Conservation (phyloP, 768 basidiomycete species). For the Chiua virens region DNA sequence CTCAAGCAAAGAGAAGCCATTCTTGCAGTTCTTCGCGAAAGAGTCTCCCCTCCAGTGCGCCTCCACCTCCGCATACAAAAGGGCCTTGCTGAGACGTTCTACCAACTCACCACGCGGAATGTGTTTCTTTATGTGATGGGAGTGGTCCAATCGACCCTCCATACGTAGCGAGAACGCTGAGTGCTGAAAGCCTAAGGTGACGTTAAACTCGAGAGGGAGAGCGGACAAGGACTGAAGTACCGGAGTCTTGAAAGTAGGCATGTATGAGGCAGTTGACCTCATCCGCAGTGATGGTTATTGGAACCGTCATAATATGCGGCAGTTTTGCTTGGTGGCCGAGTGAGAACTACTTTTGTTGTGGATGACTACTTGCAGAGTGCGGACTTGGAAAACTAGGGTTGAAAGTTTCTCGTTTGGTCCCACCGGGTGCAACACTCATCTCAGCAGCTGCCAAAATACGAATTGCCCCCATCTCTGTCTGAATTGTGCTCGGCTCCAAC, state of each 20-base stretch:
- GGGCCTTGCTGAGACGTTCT: constrained; percentile 75
- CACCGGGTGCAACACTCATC: too few species aligned
- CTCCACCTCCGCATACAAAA: constrained; percentile 82
- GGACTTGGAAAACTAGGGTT: constrained; percentile 18
- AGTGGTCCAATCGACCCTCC: constrained; percentile 70
- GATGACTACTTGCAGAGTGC: constrained; percentile 4
- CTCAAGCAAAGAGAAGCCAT: constrained; percentile 72
- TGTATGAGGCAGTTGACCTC: constrained; percentile 86
- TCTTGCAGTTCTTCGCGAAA: constrained; percentile 64
- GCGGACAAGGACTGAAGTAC: constrained; percentile 34
- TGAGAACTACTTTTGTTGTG: neutral
- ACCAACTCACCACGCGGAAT: constrained; percentile 81
- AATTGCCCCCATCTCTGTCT: too few species aligned
- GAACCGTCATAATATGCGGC: constrained; percentile 35
- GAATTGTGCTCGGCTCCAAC: too few species aligned
- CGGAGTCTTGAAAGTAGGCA: constrained; percentile 81
- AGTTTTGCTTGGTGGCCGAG: neutral
- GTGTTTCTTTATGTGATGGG: constrained; percentile 66
- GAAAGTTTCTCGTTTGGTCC: too few species aligned
- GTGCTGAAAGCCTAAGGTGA: constrained; percentile 66
- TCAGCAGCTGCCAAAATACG: too few species aligned
- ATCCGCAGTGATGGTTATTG: constrained; percentile 70
- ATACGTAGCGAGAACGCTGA: constrained; percentile 78
- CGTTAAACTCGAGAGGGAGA: constrained; percentile 4
- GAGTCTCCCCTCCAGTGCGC: constrained; percentile 72